phyloP scores from a whole-genome alignment of 2,329 filamentous ascomycete species.

The Fusarium aywerte region DNA sequence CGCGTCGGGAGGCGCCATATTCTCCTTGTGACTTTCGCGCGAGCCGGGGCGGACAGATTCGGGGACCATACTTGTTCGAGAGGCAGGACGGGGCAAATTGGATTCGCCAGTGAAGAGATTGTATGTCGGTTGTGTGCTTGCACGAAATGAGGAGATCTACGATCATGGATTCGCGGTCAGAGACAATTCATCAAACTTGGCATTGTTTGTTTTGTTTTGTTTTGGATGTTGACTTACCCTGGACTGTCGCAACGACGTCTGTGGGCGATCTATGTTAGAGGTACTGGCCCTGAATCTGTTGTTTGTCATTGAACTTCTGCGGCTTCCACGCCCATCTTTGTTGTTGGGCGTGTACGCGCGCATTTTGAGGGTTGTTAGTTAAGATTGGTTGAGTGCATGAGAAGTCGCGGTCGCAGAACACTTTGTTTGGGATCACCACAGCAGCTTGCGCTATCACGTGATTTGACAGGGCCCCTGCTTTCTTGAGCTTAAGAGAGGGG shows the following conservation, averaged over 20 bases:
- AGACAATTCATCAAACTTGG: background rate
- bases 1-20: constrained; percentile 67
- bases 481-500: too few relatives aligned
- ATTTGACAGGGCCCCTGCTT: background rate
- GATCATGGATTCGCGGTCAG: constrained; percentile 19
- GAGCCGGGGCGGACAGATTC: constrained; percentile 61
- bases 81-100: constrained; percentile 50
- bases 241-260: constrained; percentile 52
- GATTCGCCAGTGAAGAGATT: constrained; percentile 69
- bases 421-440: constrained; percentile 39
- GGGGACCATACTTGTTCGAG: constrained; percentile 55
- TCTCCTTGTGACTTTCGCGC: constrained; percentile 69
- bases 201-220: constrained; percentile 38
- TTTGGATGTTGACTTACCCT: constrained; percentile 51
- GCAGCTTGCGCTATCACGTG: constrained; percentile 40
- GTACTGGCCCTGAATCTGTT: constrained; percentile 52
- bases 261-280: constrained; percentile 52
- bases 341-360: constrained; percentile 50
- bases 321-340: constrained; percentile 47
- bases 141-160: constrained; percentile 60
- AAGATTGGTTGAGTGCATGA: background rate
- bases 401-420: constrained; percentile 25
- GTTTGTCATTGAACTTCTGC: constrained; percentile 45
- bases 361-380: constrained; percentile 44
- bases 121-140: constrained; percentile 64